Conservation (phyloP, 208 protist genomes). For the Trypanosoma melophagium region DNA sequence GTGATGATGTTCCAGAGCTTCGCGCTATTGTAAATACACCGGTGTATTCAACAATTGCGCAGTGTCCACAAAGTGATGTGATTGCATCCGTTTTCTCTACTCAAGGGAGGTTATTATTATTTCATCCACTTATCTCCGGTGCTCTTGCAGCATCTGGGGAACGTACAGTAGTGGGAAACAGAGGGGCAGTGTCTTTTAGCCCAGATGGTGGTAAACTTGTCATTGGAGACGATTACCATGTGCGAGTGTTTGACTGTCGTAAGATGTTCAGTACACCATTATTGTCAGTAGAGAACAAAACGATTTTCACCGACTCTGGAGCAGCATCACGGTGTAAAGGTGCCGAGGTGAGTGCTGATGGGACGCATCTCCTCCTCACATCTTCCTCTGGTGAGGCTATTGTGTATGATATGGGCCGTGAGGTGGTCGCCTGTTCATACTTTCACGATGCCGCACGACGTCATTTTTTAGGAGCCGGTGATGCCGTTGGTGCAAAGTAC, state of each 20-base stretch:
- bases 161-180: slow-evolving; percentile 37
- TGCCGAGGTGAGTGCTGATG: slow-evolving; percentile 40
- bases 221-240: slow-evolving; percentile 56
- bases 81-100: slow-evolving; percentile 52
- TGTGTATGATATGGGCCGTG: slow-evolving; percentile 39
- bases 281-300: slow-evolving; percentile 29
- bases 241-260: slow-evolving; percentile 67
- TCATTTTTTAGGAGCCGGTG: slow-evolving; percentile 60
- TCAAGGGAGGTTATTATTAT: slow-evolving; percentile 57
- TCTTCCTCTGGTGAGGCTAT: slow-evolving; percentile 67
- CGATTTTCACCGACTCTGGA: slow-evolving; percentile 43
- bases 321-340: slow-evolving; percentile 56
- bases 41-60: slow-evolving; percentile 64
- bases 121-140: slow-evolving; percentile 79
- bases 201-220: slow-evolving; percentile 52
- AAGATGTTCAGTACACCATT: slow-evolving; percentile 47
- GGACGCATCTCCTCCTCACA: slow-evolving; percentile 49
- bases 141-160: slow-evolving; percentile 63
- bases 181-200: slow-evolving; percentile 49
- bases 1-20: slow-evolving; percentile 51
- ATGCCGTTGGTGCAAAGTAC: slow-evolving; percentile 68
- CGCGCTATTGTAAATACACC: slow-evolving; percentile 42
- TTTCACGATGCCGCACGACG: slow-evolving; percentile 53
- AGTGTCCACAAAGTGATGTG: slow-evolving; percentile 68
- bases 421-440: slow-evolving; percentile 40